Base-by-base conservation (phyloP, 371 early-diverging fungal species). In the Mycotypha africana region DNA sequence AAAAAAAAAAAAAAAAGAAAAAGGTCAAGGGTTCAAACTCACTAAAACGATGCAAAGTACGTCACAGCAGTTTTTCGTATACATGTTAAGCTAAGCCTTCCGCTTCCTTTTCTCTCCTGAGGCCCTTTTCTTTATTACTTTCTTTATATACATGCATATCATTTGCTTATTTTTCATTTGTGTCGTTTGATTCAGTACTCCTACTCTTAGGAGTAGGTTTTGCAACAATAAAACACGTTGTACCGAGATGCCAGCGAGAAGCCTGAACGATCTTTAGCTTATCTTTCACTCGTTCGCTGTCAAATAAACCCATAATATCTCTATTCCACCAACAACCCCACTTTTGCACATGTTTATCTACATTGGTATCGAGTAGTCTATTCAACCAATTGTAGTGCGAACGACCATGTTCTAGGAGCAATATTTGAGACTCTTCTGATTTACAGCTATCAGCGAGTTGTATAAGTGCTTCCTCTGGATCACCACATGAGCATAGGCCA, bases 291-390 rank as follows among this genome's bases (percentile, higher is more conserved):
- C 70, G 33, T 24, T 77, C 70, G 22, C 61, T 53, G 24, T 78
- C 56, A 42, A 85, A 74, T 28, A 87, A 35, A n/a, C 51, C 59
- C 51, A 77, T 77, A 45, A 92, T 74, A 53, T 89, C 88, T n/a
- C 91, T 56, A 48, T 92, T 90, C 85, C 85, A 92, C 79, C 88
- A 89, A 50, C 93, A 92, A 0, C 91, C 93, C 85, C 90, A 92
- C 51, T 74, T 71, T 39, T 67, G 54, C 9, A 86, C 88, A 65
- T 91, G 93, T 19, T 68, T 74, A 28, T 70, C 71, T 6, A 88
- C 76, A 42, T 79, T 75, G 45, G 75, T 83, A 32, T 89, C 88
- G 49, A 91, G 62, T 25, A 80, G 59, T 5, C 66, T 57, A 62
- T 91, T 83, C 47, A 90, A 53, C 69, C 79, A 86, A 14, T 66